These are phyloP conservation scores for Alternaria infectoria DNA, from an alignment of 2,329 filamentous ascomycete species.

Conservation along the genomic window DNA sequence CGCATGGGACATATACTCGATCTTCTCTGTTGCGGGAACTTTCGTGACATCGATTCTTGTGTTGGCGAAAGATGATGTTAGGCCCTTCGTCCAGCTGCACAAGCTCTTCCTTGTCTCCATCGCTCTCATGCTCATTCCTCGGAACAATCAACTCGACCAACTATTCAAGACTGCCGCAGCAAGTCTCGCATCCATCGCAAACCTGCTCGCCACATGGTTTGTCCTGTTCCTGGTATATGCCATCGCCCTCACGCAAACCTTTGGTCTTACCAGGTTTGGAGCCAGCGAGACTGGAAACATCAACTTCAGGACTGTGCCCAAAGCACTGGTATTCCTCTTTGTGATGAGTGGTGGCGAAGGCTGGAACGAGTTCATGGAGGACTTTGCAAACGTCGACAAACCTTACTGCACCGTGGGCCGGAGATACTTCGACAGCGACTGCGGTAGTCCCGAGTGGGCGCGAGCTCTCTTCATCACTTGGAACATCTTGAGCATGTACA, in stretches of 20 bases:
- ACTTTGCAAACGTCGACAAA: conserved; percentile 80
- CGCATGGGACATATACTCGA: conserved; percentile 92
- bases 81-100: conserved; percentile 79
- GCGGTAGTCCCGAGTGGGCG: conserved; percentile 89
- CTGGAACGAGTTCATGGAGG: conserved; percentile 97
- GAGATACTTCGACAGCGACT: conserved; percentile 86
- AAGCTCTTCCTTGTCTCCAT: conserved; percentile 94
- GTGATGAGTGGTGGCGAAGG: conserved; percentile 92
- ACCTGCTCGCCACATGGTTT: conserved; percentile 94
- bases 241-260: conserved; percentile 94
- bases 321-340: conserved; percentile 91
- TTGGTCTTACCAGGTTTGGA: conserved; percentile 91
- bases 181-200: conserved; percentile 87
- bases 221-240: conserved; percentile 96
- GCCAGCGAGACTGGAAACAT: conserved; percentile 74
- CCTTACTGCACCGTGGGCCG: conserved; percentile 78
- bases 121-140: conserved; percentile 86
- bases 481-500: conserved; percentile 99
- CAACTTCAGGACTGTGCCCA: conserved; percentile 93
- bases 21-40: conserved; percentile 79
- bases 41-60: conserved; percentile 82
- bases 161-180: conserved; percentile 98
- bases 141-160: conserved; percentile 96
- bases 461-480: conserved; percentile 89
- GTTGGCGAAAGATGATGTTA: conserved; percentile 62